Conservation (phyloP, 441 rosid genomes). For the Geranium incanum region DNA sequence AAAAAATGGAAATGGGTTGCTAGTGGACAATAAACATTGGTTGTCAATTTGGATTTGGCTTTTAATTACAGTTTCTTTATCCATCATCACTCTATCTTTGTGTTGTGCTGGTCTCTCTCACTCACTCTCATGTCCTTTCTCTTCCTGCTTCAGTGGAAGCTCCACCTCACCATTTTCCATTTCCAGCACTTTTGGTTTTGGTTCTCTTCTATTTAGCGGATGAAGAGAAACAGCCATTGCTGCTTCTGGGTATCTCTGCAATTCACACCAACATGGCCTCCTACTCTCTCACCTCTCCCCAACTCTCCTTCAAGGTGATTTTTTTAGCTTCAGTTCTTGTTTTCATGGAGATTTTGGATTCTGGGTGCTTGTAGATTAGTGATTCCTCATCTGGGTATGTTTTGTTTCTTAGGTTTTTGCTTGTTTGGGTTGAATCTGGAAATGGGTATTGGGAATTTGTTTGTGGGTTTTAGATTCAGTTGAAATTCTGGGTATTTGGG, state of each 20-base stretch:
- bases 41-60: neutral
- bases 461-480: neutral
- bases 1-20: neutral
- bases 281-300: neutral
- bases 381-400: slow-evolving; percentile 13
- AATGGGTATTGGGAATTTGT: neutral
- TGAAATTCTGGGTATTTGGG: neutral
- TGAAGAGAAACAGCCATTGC: neutral
- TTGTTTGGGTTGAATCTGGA: slow-evolving; percentile 3
- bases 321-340: neutral
- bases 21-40: slow-evolving; percentile 4
- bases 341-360: neutral
- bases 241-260: neutral
- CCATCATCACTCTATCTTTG: neutral
- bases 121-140: neutral
- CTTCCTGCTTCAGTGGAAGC: neutral
- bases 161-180: neutral
- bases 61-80: neutral
- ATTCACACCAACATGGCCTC: neutral
- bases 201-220: neutral
- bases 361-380: too few species aligned
- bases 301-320: slow-evolving; percentile 7
- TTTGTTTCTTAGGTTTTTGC: neutral
- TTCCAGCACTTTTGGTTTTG: neutral
- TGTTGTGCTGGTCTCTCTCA: neutral